A percentile compares a stretch with the other conserved stretches of the same genome.
Conservation (phyloP, 2,329 filamentous ascomycete species). For the Corynespora cassiicola region DNA sequence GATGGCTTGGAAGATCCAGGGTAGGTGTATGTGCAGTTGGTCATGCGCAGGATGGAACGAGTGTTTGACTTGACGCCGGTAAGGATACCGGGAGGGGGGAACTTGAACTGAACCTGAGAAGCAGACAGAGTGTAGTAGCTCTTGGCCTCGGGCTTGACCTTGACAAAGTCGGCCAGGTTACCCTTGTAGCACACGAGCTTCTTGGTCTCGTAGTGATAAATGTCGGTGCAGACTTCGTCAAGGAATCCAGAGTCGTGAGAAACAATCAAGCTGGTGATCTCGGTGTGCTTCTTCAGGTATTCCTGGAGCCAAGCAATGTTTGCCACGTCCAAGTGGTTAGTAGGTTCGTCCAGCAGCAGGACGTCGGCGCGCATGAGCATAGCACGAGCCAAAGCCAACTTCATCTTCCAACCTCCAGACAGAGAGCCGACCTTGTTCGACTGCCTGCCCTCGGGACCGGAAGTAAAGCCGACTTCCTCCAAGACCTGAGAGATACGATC, state of each 20-base stretch:
- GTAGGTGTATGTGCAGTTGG: slow-evolving; percentile 89
- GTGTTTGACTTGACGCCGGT: slow-evolving; percentile 95
- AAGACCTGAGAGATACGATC: slow-evolving; percentile 86
- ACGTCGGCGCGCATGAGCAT: slow-evolving; percentile 99
- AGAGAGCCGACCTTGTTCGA: slow-evolving; percentile 89
- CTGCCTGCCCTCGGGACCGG: slow-evolving; percentile 88
- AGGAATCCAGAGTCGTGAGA: slow-evolving; percentile 98
- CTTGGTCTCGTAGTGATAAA: slow-evolving; percentile 99
- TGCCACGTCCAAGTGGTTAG: slow-evolving; percentile 95
- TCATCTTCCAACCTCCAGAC: slow-evolving; percentile 99
- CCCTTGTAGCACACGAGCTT: slow-evolving; percentile 88
- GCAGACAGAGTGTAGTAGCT: slow-evolving; percentile 96
- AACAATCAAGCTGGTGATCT: slow-evolving; percentile 97
- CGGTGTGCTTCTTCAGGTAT: slow-evolving; percentile 93
- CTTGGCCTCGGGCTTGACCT: slow-evolving; percentile 90
- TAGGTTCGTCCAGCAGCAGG: slow-evolving; percentile 95
- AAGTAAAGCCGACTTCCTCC: slow-evolving; percentile 90
- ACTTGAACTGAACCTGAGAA: slow-evolving; percentile 93
- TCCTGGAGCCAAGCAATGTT: slow-evolving; percentile 97
- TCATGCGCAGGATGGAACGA: slow-evolving; percentile 94
- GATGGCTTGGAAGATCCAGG: slow-evolving; percentile 88
- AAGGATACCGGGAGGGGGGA: slow-evolving; percentile 92
- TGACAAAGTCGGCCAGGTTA: slow-evolving; percentile 83
- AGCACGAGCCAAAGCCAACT: slow-evolving; percentile 91
- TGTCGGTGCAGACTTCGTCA: slow-evolving; percentile 96